Evolutionary conservation across 2,329 filamentous ascomycete genomes (phyloP), one percentile per base, ranked within the genome.

Genomic region (Gaeumannomyces sp.): DNA sequence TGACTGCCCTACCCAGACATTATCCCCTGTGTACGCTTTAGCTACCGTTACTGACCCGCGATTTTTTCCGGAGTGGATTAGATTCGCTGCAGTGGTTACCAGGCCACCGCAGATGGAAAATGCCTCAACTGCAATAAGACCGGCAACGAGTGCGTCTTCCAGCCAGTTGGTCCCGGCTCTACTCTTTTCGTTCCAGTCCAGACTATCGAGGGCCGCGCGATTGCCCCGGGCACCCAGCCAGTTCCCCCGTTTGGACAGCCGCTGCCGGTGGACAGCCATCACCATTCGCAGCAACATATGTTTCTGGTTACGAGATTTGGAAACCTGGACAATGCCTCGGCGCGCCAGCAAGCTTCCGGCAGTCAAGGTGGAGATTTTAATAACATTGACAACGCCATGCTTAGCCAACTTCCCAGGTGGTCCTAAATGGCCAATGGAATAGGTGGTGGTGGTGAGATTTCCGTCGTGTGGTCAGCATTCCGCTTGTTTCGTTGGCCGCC

Each of bases 31-130:
- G 33, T 33, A 8, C 33, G 33, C 33, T 33, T 33, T 33, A 33
- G 33, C 33, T 33, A 33, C 33, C 7, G 33, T 33, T 33, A 50
- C 50, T 45, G 59, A 33, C 8, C 33, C 2, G 33, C 33, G 8
- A 33, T 2, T 13, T 5, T 33, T 33, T 33, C 10, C 33, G 11
- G 33, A 33, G 33, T 38, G 5, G 28, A 57, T 25, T 66, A 86
- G 84, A 87, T 87, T 67, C 83, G 84, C 53, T 87, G 84, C 76
- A 86, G 83, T 67, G 84, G 84, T 33, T 86, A 86, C 67, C 81
- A 84, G 66, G 85, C 83, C 67, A 83, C 82, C 0, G 81, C 82
- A 0, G 84, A 84, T 27, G 84, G 84, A 14, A 85, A 86, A 68
- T 87, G 84, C 68, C 81, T 83, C 64, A 87, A 86, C 69, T 87